Evolutionary conservation across 768 basidiomycete species (phyloP), one percentile per base, ranked within the genome.

Genomic region (Kwoniella europaea): DNA sequence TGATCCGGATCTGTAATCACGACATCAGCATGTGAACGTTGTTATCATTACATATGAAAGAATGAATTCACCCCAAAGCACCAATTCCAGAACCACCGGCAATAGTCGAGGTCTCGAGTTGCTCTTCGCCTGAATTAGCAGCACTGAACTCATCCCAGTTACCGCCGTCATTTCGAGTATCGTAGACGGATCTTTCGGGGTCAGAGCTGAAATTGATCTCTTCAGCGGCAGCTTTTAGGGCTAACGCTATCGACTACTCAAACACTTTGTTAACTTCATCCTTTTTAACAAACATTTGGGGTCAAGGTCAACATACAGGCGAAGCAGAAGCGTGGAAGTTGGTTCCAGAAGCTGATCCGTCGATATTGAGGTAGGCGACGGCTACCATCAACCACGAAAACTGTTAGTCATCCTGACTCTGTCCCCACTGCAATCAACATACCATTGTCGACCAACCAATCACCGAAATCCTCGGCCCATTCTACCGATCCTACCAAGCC

Each of bases 391-490:
- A 24, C 24, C 24, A 24, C 24, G 24, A 24, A 24, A 24, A 24
- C 24, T 24, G 24, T 24, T 24, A 24, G 24, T 24, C 24, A 24
- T 24, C 24, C 24, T 24, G 24, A 24, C 24, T 24, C 24, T 24
- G 24, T 24, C 24, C 24, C 24, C 24, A 24, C 24, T 24, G 24
- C 24, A 24, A 24, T 24, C n/a, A 10, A 69, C 74, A 7, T 53
- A 77, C 79, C 68, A 57, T 95, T 88, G 43, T 90, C 85, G 52
- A 88, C 86, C 50, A 98, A 88, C 89, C 91, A 96, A 16, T 88
- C 86, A 0, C 89, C 79, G 78, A 96, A 98, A 79, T 98, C 96
- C 82, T 98, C 96, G 2, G 90, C 93, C 88, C 91, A 96, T 83
- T 98, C 96, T 3, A 92, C 95, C 77, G 90, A 91, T 29, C 95